Conservation (phyloP, 2,329 filamentous ascomycete genomes). For the Dothistroma pini region DNA sequence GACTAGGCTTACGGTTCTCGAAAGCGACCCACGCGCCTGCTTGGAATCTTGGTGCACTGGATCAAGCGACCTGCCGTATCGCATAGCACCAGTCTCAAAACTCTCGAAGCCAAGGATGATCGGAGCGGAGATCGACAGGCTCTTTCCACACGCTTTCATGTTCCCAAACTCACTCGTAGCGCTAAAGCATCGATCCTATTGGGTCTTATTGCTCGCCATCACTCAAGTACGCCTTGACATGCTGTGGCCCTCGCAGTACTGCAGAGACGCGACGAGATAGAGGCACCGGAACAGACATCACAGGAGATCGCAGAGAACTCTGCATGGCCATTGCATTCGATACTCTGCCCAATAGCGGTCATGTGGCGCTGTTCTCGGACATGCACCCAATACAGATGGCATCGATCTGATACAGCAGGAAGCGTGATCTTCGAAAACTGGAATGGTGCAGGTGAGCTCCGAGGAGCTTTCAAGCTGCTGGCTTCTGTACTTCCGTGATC, state of each 20-base stretch:
- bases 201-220: neutral
- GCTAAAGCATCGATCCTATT: neutral
- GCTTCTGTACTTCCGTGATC: neutral
- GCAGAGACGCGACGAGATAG: neutral
- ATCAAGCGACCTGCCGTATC: neutral
- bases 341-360: neutral
- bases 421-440: neutral
- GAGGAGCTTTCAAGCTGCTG: neutral
- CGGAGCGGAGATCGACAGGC: neutral
- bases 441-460: neutral
- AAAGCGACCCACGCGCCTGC: neutral
- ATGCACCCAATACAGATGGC: constrained; percentile 1
- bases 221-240: neutral
- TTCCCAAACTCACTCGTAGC: neutral
- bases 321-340: neutral
- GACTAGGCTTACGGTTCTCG: neutral
- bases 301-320: neutral
- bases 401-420: neutral
- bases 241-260: neutral
- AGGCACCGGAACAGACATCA: neutral
- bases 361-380: neutral
- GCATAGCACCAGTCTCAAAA: neutral
- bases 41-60: neutral
- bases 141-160: neutral
- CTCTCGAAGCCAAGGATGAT: neutral